phyloP scores from a whole-genome alignment of 1,139 yeast genomes.

The Geotrichum aggregatum region DNA sequence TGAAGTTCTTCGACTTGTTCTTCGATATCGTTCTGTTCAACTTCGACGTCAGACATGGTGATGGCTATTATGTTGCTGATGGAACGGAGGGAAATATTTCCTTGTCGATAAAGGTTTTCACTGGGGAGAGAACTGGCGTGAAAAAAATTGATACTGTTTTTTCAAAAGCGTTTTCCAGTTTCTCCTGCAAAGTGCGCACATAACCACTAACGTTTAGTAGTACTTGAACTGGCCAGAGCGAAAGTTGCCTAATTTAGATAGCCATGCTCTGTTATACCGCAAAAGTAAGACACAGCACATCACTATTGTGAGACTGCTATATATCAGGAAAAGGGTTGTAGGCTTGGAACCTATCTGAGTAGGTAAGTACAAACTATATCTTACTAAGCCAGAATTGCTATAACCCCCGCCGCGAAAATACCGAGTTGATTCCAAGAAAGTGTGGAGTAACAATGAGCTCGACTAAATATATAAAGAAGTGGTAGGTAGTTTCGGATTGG shows the following conservation, averaged over 20 bases:
- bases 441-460: conserved; percentile 5
- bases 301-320: too few relatives aligned
- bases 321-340: too few relatives aligned
- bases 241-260: too few relatives aligned
- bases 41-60: conserved; percentile 31
- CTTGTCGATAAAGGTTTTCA: conserved; percentile 19
- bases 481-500: too few relatives aligned
- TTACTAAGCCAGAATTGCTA: too few relatives aligned
- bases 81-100: conserved; percentile 17
- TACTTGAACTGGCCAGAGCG: too few relatives aligned
- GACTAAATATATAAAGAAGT: too few relatives aligned
- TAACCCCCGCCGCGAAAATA: not conserved
- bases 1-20: conserved; percentile 19
- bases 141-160: conserved; percentile 7
- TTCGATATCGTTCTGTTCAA: conserved; percentile 22
- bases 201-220: not conserved
- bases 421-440: not conserved
- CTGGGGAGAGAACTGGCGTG: conserved; percentile 12
- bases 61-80: conserved; percentile 20
- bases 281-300: too few relatives aligned
- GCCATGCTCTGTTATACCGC: too few relatives aligned
- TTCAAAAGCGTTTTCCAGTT: not conserved
- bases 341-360: too few relatives aligned
- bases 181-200: not conserved
- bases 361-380: too few relatives aligned